Conservation (phyloP, 805 yeast genomes). For the Saccharomycopsis microspora region DNA sequence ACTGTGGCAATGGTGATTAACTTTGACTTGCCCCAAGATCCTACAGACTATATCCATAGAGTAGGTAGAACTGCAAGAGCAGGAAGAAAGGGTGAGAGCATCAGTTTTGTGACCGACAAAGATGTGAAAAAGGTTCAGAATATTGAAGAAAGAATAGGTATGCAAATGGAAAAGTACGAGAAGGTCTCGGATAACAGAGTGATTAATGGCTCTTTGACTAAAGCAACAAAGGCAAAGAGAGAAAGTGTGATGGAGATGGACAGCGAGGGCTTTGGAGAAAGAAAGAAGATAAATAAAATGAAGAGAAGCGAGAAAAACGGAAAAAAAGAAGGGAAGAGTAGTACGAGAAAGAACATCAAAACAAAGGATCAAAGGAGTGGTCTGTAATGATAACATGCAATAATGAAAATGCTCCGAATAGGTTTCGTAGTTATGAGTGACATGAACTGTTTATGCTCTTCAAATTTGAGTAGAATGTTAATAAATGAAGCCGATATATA, state of each 20-base stretch:
- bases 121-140: conserved; percentile 75
- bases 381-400: too few species aligned
- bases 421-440: neutral
- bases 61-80: conserved; percentile 99
- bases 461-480: neutral
- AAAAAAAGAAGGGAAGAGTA: neutral
- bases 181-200: conserved; percentile 66
- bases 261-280: conserved; percentile 76
- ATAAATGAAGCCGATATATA: neutral
- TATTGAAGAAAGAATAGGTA: conserved; percentile 75
- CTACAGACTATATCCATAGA: conserved; percentile 93
- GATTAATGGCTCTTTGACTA: conserved; percentile 58
- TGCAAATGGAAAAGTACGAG: conserved; percentile 68
- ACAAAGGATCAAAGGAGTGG: neutral
- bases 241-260: conserved; percentile 94
- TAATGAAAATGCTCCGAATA: neutral
- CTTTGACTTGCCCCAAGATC: conserved; percentile 89
- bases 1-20: conserved; percentile 82
- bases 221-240: conserved; percentile 72
- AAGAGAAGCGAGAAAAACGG: conserved; percentile 16
- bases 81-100: conserved; percentile 76
- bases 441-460: neutral
- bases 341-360: neutral
- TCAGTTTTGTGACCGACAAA: conserved; percentile 74
- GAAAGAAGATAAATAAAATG: conserved; percentile 38